Conservation (phyloP, 2,329 filamentous ascomycete species). For the Zasmidium angulare region DNA sequence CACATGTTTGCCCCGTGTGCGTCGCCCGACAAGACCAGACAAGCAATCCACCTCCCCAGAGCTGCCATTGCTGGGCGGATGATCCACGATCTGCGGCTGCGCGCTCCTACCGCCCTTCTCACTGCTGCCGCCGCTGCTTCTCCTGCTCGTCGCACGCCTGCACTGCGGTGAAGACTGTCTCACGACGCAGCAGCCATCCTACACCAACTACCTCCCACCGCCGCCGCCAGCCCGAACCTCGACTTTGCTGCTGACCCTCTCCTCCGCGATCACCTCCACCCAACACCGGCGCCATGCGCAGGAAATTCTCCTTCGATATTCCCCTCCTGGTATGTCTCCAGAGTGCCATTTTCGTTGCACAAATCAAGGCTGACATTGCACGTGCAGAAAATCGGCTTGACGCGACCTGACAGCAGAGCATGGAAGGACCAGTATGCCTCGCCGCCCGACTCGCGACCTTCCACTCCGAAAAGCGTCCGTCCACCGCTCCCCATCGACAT, state of each 20-base stretch:
- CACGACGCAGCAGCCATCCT: not conserved
- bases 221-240: not conserved
- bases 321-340: not conserved
- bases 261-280: not conserved
- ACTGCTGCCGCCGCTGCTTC: not conserved
- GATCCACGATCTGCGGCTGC: not conserved
- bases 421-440: conserved; percentile 30
- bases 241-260: not conserved
- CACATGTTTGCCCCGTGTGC: not conserved
- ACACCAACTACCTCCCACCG: not conserved
- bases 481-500: conserved; percentile 43
- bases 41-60: no score
- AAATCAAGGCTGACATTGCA: conserved; percentile 9
- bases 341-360: conserved; percentile 1
- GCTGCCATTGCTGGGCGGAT: not conserved
- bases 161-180: not conserved
- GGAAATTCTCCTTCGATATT: conserved; percentile 4
- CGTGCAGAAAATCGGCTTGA: conserved; percentile 28
- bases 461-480: conserved; percentile 45
- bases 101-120: not conserved
- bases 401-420: conserved; percentile 27
- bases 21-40: no score
- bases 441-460: conserved; percentile 36
- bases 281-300: not conserved
- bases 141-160: not conserved